Conservation (phyloP, 1,284 basidiomycete genomes). For the Moesziomyces globuligerus region DNA sequence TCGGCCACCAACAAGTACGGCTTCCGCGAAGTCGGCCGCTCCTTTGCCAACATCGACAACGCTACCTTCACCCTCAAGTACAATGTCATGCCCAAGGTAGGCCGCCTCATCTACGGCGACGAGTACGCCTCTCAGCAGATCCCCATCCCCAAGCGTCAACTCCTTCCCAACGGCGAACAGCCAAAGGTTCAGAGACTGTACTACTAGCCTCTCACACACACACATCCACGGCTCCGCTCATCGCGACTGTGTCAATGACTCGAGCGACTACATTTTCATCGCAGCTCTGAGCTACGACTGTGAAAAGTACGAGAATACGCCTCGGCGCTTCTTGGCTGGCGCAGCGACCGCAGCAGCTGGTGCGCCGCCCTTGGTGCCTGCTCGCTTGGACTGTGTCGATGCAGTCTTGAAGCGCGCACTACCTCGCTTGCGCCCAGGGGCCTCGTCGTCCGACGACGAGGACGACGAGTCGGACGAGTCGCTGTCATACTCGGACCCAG, state of each 20-base stretch:
- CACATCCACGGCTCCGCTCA: not conserved
- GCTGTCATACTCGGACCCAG: not conserved
- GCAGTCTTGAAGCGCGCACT: conserved; percentile 4
- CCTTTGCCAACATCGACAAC: conserved; percentile 73
- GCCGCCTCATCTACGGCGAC: conserved; percentile 70
- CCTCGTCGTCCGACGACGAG: conserved; percentile 18
- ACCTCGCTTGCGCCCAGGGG: not conserved
- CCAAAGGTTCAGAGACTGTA: conserved; percentile 38
- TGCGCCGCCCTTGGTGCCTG: not conserved
- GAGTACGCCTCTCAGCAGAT: conserved; percentile 22
- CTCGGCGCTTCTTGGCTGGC: conserved; percentile 24
- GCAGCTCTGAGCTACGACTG: not conserved
- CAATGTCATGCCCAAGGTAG: conserved; percentile 90
- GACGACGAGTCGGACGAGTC: conserved; percentile 13
- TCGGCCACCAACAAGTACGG: conserved; percentile 82
- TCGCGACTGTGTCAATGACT: not conserved
- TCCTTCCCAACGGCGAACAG: conserved; percentile 19
- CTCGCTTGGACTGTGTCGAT: conserved; percentile 8
- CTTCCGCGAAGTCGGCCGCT: conserved; percentile 79
- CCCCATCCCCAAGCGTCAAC: conserved; percentile 22
- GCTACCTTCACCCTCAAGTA: conserved; percentile 83
- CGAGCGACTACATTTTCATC: not conserved
- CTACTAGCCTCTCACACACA: too few relatives aligned
- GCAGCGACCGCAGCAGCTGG: conserved; percentile 4
- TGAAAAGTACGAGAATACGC: conserved; percentile 30